Evolutionary conservation across 257 asterid species (phyloP), one percentile per base, ranked within the genome.

Genomic region (Scutellaria barbata): DNA sequence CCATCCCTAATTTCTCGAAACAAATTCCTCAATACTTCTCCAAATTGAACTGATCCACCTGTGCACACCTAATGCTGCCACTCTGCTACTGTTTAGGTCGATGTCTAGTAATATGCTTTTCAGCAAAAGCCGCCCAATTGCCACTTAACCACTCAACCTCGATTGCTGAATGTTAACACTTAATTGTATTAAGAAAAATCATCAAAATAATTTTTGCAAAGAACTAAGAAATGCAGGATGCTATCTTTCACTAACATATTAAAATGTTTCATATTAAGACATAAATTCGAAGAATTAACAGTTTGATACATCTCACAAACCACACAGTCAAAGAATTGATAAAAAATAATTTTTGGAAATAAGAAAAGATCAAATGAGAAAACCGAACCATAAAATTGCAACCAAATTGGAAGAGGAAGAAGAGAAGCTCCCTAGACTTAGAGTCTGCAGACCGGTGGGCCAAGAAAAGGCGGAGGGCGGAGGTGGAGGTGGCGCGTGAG

Each of bases 1-100:
- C 43, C 43, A 56, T 46, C 74, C 35, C 59, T 17, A 66, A 42
- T 54, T 57, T 77, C 63, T 77, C 35, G 63, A 60, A 30, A 53
- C 22, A 63, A 68, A 68, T 51, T 47, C 51, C 37, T 50, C 50
- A 47, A 51, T 68, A 61, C 63, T 54, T 54, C 81, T 37, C 66
- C 57, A 37, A 63, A 35, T 8, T 53, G 73, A 46, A 45, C 42
- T 20, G 25, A 41, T 50, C 63, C 62, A 30, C 8, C 79, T 18
- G 7, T 6, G 14, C 7, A 53, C 55, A 72, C 33, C 62, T 46
- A 46, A 18, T 52, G 58, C 33, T 66, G 69, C 16, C 52, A 65
- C 52, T 40, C 11, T 2, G 6, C 41, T 55, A 42, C 66, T 4
- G 56, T 53, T 51, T 5, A 25, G 7, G 12, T 37, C n/a, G 65